A percentile compares a stretch with the other conserved stretches of the same genome.
Evolutionary conservation across 129 eudicot genomes (phyloP).

Genomic region (Artemisia argyi): DNA sequence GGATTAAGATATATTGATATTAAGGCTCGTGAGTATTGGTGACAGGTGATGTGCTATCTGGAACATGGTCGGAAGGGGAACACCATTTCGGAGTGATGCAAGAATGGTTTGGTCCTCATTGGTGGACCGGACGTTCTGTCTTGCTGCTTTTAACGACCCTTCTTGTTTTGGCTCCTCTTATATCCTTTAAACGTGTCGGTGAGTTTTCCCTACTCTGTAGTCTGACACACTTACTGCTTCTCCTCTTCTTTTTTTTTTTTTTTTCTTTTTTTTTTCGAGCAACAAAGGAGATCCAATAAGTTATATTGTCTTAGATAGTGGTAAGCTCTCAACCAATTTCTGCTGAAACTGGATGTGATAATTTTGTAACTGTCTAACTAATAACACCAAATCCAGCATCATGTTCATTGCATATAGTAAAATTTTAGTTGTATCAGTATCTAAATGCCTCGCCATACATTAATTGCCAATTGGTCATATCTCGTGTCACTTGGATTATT

Average conservation of each 20-base stretch:
- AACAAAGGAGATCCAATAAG: conserved; percentile 12
- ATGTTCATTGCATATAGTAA: neutral
- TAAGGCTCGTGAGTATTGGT: conserved; percentile 16
- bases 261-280: neutral
- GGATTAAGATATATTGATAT: neutral
- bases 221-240: neutral
- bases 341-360: conserved; percentile 2
- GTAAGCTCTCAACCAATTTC: neutral
- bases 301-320: neutral
- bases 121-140: conserved; percentile 80
- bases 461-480: neutral
- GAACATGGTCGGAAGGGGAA: conserved; percentile 72
- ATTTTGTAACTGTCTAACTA: neutral
- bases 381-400: neutral
- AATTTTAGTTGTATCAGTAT: conserved; percentile 7
- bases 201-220: conserved; percentile 36
- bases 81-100: conserved; percentile 84
- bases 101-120: conserved; percentile 89
- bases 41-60: conserved; percentile 94
- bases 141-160: conserved; percentile 68
- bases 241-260: neutral
- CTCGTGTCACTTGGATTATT: neutral
- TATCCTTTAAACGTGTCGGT: conserved; percentile 94
- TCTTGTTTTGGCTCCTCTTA: conserved; percentile 64
- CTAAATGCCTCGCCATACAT: neutral